phyloP scores from a whole-genome alignment of 192 early-diverging fungal species.

The Gryganskiella cystojenkinii region DNA sequence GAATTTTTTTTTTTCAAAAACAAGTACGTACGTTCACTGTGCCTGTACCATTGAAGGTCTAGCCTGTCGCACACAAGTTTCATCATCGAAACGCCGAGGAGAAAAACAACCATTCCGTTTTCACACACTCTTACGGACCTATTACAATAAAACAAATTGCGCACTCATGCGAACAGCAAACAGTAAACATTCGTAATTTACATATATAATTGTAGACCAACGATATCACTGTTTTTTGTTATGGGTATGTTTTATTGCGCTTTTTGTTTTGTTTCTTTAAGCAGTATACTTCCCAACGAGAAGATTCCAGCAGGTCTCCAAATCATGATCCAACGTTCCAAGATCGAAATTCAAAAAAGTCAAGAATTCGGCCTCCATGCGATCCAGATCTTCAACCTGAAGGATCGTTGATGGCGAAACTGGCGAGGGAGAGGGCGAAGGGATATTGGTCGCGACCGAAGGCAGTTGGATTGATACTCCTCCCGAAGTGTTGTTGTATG shows the following conservation, averaged over 20 bases:
- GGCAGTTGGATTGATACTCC: not conserved
- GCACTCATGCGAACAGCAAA: too few relatives aligned
- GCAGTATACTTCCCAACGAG: constrained; percentile 25
- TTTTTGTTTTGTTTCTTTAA: not conserved
- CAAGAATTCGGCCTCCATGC: constrained; percentile 64
- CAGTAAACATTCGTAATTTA: too few relatives aligned
- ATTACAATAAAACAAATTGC: too few relatives aligned
- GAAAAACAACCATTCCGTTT: too few relatives aligned
- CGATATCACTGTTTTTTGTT: not conserved
- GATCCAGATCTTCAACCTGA: constrained; percentile 53
- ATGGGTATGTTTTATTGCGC: not conserved
- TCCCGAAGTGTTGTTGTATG: not conserved
- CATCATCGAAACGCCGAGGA: too few relatives aligned
- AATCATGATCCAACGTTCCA: constrained; percentile 35
- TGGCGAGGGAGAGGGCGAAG: not conserved
- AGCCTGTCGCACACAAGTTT: too few relatives aligned
- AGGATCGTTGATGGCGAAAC: constrained; percentile 11
- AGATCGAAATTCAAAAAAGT: constrained; percentile 61
- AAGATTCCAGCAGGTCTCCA: constrained; percentile 49
- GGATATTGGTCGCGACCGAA: constrained; percentile 6
- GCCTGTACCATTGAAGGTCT: too few relatives aligned
- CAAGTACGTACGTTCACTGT: too few relatives aligned
- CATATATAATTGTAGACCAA: too few relatives aligned
- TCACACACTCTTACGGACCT: too few relatives aligned
- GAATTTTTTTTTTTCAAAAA: too few relatives aligned